Percentiles rank a stretch among this genome's conserved stretches.
These are phyloP conservation scores for Xylaria nigripes DNA, from an alignment of 495 filamentous ascomycete species.

Conservation along the genomic window DNA sequence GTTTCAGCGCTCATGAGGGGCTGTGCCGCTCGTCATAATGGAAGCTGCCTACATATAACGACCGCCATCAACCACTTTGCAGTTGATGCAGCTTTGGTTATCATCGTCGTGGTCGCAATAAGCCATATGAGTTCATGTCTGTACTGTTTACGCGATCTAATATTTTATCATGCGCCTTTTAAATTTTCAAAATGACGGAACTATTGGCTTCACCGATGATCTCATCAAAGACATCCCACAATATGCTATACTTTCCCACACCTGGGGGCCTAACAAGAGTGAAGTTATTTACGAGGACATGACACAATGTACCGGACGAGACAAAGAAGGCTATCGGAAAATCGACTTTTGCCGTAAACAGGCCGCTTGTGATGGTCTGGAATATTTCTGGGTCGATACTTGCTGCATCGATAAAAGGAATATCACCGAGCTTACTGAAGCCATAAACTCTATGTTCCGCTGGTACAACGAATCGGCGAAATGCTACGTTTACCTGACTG, in stretches of 20 bases:
- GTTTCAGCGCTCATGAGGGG: no score
- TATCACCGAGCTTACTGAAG: background rate
- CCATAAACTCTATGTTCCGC: constrained; percentile 31
- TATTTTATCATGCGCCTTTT: no score
- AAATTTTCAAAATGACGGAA: no score
- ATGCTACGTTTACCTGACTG: constrained; percentile 5
- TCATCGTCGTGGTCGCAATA: no score
- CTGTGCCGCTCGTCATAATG: no score
- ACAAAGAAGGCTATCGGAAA: background rate
- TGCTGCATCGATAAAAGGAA: constrained; percentile 8
- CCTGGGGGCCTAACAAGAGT: constrained; percentile 17
- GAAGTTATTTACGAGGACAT: constrained; percentile 14
- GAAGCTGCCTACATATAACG: no score
- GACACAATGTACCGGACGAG: background rate
- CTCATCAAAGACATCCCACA: no score
- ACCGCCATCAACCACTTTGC: no score
- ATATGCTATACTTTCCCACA: constrained; percentile 22
- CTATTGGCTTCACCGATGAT: no score
- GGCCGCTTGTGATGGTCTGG: constrained; percentile 4
- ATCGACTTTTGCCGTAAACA: constrained; percentile 5
- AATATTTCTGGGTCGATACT: constrained; percentile 2
- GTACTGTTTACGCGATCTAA: no score
- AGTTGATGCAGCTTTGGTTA: no score
- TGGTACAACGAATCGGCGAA: constrained; percentile 3
- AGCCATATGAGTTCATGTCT: no score